Evolutionary conservation across 2,329 filamentous ascomycete species (phyloP), one percentile per base, ranked within the genome.

Genomic region (Geoglossum cookeanum): DNA sequence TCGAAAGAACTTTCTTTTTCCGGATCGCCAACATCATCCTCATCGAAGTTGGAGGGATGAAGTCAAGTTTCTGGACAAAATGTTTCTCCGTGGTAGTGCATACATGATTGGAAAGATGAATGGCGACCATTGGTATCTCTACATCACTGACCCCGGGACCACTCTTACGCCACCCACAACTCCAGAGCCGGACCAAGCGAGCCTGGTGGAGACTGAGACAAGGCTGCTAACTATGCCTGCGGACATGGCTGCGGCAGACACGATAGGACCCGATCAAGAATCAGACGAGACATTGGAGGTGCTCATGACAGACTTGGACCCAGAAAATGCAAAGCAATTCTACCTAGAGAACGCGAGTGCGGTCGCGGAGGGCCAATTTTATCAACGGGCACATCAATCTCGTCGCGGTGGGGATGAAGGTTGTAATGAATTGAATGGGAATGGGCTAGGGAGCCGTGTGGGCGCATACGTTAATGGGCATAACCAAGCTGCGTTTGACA

Each of bases 91-190:
- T 58, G 92, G 92, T 57, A 97, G 91, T 70, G 92, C 92, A 55
- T 98, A 98, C 71, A 95, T 97, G 90, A 94, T 98, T 62, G 92
- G 92, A 66, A 97, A 96, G 74, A 97, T 97, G 91, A 98, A 98
- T 64, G 91, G 92, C 59, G 92, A 98, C 70, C 92, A 98, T 66
- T 98, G 92, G 92, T 97, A 97, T 69, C 75, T 98, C 58, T 98
- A 98, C 73, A 83, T 97, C 65, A 97, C 92, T 11, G 87, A 87
- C 55, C 91, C 92, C 17, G 83, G 85, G 68, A 83, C 80, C 53
- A 75, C 79, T 57, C 75, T 94, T 62, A 94, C 90, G 0, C 89
- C 90, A 4, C 90, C 91, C 58, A 76, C 82, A 33, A 94, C 86
- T 9, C 90, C 91, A 4, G 37, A 66, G 68, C 35, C 72, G 79